Evolutionary conservation across 2,329 filamentous ascomycete genomes (phyloP), one percentile per base, ranked within the genome.

Genomic region (Neofusicoccum laricinum): DNA sequence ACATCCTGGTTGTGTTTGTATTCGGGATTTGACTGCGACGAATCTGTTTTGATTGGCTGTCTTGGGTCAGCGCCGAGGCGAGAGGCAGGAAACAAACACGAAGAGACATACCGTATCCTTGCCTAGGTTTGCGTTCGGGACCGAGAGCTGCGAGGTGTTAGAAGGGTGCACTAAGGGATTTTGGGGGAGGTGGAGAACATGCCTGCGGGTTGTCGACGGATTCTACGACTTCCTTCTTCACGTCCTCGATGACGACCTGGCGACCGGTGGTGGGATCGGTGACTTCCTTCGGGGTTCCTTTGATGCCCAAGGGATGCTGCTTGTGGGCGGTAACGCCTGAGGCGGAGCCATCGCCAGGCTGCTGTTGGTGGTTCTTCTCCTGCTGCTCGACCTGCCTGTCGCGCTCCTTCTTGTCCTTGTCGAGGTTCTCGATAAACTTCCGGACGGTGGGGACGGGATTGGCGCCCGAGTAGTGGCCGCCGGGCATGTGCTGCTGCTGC

Each of bases 371-470:
- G 15, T 78, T 76, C 40, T 81, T 77, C 65, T 72, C 17, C 85
- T 77, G 63, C 53, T 85, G 79, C 50, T 96, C 90, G 66, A 96
- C 88, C 67, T 85, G 80, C 64, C 84, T 83, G 76, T 96, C 91
- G 69, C 92, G 85, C 8, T 89, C 80, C 70, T 85, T 87, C 80
- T 97, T 97, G 69, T 96, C 88, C 61, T 79, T 81, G 76, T 97
- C 93, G 40, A 97, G 83, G 68, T 85, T 85, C 61, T 91, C 85
- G 69, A 97, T 84, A 69, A 97, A 96, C 75, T 94, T 86, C 73
- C 90, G 88, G 69, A 97, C 90, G 64, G 92, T 97, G 6, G 94
- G 94, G 61, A 98, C 88, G 25, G 91, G 90, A 76, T 97, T 96
- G 65, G 78, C 78, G 59, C 89, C 92, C 34, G 91, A 94, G 81